Base-by-base conservation (phyloP, 139 green algal genomes). In the Zygnema cylindricum region DNA sequence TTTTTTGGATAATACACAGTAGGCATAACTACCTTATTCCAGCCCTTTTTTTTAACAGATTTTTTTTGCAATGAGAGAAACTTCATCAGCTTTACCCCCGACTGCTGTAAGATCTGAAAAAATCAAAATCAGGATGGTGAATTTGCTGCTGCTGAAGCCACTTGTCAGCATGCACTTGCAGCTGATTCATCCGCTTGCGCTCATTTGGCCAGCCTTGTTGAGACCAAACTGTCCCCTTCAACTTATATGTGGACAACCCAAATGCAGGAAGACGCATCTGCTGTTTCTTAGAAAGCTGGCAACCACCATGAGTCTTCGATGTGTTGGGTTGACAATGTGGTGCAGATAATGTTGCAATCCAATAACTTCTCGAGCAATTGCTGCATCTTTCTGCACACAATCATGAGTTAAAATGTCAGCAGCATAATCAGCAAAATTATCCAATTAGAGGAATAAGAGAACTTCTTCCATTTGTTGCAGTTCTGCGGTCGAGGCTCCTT, bases 101-200 rank as follows among this genome's bases (percentile, higher is more conserved):
- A 63, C 49, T 16, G 16, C 16, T 63, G 49, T 63, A 16, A 16
- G 49, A 63, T 63, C 49, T 63, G 71, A 90, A 90, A 38, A 90
- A 90, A 2, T 90, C 85, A 32, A 77, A 83, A 3, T 90, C 85
- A 38, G 85, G 75, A 33, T 90, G 85, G 33, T 79, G 69, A 1
- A 86, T 39, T 32, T 90, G 63, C 1, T 69, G 22, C 36, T 23
- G 25, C 36, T 63, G 35, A 41, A 90, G 69, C 75, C 76, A 90
- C 38, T 49, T 32, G 41, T 35, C 57, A 43, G 85, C 85, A 75
- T n/a, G 39, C 49, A 63, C 49, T 63, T 63, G 49, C 7, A 63
- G 49, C 49, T 63, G 49, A 16, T 16, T 63, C 49, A 63, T 63
- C 7, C 49, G 49, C 49, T 63, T 63, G 7, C 49, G 49, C 49